Base-by-base conservation (phyloP, 2,329 filamentous ascomycete species). In the Fusarium sp. region DNA sequence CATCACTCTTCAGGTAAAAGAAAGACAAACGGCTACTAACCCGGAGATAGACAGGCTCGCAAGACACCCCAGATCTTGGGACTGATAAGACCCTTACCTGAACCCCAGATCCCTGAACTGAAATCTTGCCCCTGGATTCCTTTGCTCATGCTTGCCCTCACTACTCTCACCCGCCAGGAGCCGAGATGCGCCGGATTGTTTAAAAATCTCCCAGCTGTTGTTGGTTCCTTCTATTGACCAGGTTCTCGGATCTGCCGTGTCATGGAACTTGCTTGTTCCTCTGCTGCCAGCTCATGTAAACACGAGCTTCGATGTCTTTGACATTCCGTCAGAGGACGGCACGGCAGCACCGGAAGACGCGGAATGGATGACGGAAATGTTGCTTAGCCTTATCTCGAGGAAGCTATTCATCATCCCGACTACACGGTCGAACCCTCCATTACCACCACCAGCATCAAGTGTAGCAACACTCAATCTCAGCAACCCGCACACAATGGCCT, bases 11-110 rank as follows among this genome's bases (percentile, higher is more conserved):
- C 14, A 50, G 45, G 45, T 50, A 50, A 50, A 50, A 50, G 45
- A 50, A 50, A 57, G 27, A 57, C n/a, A 33, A 22, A 57, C 52
- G 52, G 52, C 58, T 60, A 35, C 45, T 50, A 50, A 50, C 16
- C 22, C 45, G 45, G 45, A 50, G 45, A 50, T 50, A 50, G 42
- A 47, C 42, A 47, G 42, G 42, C 42, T 50, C 25, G 25, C 25
- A 29, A 50, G 27, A 29, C 45, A 20, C 68, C 61, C 68, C 68
- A 52, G 64, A 65, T 69, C 54, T 58, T 60, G n/a, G 11, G 56
- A 62, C 64, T 75, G 75, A 77, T 77, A 77, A 77, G 75, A 61
- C 67, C 68, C 71, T 38, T 47, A 47, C 42, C 42, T 69, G 73
- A 56, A 52, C 54, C 63, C 64, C 64, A 66, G 68, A 70, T 73